Evolutionary conservation across 2,329 filamentous ascomycete genomes (phyloP), one percentile per base, ranked within the genome.

Genomic region (Davidsoniella virescens): DNA sequence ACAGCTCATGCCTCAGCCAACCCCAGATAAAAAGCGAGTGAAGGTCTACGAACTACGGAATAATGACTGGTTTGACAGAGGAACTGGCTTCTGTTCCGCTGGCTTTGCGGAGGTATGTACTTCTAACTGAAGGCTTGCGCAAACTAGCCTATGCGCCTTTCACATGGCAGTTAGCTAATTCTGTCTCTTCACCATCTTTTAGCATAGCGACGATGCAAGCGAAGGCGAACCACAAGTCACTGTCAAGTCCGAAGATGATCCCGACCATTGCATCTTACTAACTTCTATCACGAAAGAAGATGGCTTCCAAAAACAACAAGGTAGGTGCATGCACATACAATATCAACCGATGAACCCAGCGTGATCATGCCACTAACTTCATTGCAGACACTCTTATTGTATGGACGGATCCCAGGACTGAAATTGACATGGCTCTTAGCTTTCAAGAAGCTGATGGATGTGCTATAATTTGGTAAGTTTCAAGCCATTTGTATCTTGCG

Each of bases 41-140:
- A 98, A 98, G 73, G 92, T 98, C 64, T 98, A 98, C 67, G 92
- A 96, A 71, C 76, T 98, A 61, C 87, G 86, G 65, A 87, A 94
- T 69, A 94, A 94, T 74, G 92, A 96, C 78, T 98, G 92, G 92
- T 95, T 90, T 64, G 92, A 98, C 68, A 77, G 90, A 61, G 92
- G 92, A 56, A 98, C 92, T 44, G 92, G 92, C 55, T 95, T 95
- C 66, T 96, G 92, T 65, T 85, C 79, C 54, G 87, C 88, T 44
- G 75, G 80, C 56, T 76, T 84, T 56, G 68, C 81, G 56, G 75
- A 80, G 64, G 84, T 92, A 76, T 64, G 83, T 64, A 47, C n/a
- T 23, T 38, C 10, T 10, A 10, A 9, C 2, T 29, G 18, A 7
- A 36, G 17, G 17, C 40, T 23, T 16, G 17, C 40, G 1, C 40